Base-by-base conservation (phyloP, 805 yeast species). In the Ogataea parapolymorpha region DNA sequence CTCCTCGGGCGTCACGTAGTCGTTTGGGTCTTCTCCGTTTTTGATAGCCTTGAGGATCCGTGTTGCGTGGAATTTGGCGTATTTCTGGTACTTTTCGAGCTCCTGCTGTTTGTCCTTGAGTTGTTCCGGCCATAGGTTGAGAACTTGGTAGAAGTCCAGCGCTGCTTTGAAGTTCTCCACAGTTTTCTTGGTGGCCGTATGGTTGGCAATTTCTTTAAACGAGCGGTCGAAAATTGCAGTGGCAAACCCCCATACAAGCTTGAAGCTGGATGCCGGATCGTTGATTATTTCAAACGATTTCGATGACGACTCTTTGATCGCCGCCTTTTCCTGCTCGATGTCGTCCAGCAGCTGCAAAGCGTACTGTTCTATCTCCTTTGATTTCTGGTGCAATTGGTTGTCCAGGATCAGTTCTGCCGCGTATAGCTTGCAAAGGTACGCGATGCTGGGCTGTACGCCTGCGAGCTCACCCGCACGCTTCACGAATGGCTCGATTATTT, bases 361-460 rank as follows among this genome's bases (percentile, higher is more conserved):
- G 50, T 76, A 77, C 2, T 51, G 54, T 11, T 86, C 87, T 22
- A 75, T 75, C 11, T 73, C 82, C 6, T 68, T 64, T 44, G 76
- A 75, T 2, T 66, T 51, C 16, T 74, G 65, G 54, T 89, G 96
- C 15, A 81, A 65, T 41, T 78, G 74, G 31, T 73, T 62, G 26
- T 70, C 70, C 15, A 91, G 65, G 3, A 91, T 80, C 52, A 77
- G 69, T 59, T 90, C 91, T 3, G 85, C 81, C 0, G 89, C 85
- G 55, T 83, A 82, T 36, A 83, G 58, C 59, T 70, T 72, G 62
- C 93, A 84, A 61, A 75, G 85, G 61, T 86, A 87, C 5, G 91
- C 69, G 22, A 87, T 74, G 9, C 82, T 64, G 0, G 95, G 89
- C 46, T 85, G 82, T 8, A 70, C 72, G 0, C 52, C 44, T 14